These are phyloP conservation scores for Aspergillus saccharolyticus DNA, from an alignment of 495 filamentous ascomycete species.

Conservation along the genomic window DNA sequence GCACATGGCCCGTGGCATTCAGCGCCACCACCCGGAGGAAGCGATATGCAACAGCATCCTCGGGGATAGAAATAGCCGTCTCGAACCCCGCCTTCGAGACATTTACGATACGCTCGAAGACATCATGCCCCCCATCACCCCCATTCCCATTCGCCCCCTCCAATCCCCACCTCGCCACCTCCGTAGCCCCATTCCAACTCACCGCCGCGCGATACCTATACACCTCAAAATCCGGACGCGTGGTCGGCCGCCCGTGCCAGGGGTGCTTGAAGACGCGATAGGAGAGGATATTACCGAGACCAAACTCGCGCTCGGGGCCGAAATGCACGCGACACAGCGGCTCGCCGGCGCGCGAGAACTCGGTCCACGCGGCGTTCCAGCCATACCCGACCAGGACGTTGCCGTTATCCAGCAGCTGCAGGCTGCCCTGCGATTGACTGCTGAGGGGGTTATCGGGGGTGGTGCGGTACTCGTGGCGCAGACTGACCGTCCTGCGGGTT, in stretches of 20 bases:
- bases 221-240: slow-evolving; percentile 27
- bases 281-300: slow-evolving; percentile 24
- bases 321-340: slow-evolving; percentile 32
- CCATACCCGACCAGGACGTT: slow-evolving; percentile 49
- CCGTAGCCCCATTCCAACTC: slow-evolving; percentile 44
- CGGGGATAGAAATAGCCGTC: slow-evolving; percentile 24
- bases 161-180: slow-evolving; percentile 33
- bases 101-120: slow-evolving; percentile 22
- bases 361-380: slow-evolving; percentile 41
- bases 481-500: slow-evolving; percentile 28
- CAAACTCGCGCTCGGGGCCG: slow-evolving; percentile 24
- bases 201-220: slow-evolving; percentile 21
- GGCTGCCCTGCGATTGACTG: slow-evolving; percentile 42
- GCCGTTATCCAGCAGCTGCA: slow-evolving; percentile 40
- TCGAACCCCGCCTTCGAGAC: slow-evolving; percentile 32
- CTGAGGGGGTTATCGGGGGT: slow-evolving; percentile 20
- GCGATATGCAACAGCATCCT: neutral
- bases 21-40: slow-evolving; percentile 18
- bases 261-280: slow-evolving; percentile 35
- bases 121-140: neutral
- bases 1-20: slow-evolving; percentile 10
- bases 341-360: slow-evolving; percentile 34
- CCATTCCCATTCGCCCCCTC: slow-evolving; percentile 17
- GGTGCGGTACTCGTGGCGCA: slow-evolving; percentile 35
- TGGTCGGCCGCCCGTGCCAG: slow-evolving; percentile 32